phyloP scores from a whole-genome alignment of 73 alveolate genomes.

The Tetrahymena borealis region DNA sequence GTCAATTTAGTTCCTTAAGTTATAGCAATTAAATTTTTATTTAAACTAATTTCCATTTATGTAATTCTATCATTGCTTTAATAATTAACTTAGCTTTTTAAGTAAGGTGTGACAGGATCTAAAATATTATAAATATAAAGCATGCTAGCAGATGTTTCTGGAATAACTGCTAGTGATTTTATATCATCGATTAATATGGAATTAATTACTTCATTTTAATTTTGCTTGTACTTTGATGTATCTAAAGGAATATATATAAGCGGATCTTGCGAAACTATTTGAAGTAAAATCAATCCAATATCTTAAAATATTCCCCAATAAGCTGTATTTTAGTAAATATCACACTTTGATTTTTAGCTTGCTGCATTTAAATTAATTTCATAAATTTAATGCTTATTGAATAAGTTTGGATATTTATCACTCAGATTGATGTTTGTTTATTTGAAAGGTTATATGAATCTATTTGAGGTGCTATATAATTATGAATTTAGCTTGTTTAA shows the following conservation, averaged over 20 bases:
- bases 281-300: too few species aligned
- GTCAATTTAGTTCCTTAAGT: neutral
- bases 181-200: too few species aligned
- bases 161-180: too few species aligned
- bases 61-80: neutral
- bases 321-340: neutral
- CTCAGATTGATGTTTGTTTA: neutral
- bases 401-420: neutral
- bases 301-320: neutral
- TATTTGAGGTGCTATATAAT: neutral
- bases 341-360: neutral
- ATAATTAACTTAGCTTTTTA: neutral
- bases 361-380: neutral
- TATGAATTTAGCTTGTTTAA: neutral
- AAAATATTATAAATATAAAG: too few species aligned
- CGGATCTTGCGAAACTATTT: too few species aligned
- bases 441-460: neutral
- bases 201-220: too few species aligned
- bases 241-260: too few species aligned
- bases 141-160: too few species aligned
- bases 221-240: too few species aligned
- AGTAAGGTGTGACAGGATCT: neutral
- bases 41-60: neutral
- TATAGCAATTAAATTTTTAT: neutral
- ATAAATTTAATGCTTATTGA: neutral